Evolutionary conservation across 305 asterid genomes (phyloP).

Genomic region (Stenogyne calaminthoides): DNA sequence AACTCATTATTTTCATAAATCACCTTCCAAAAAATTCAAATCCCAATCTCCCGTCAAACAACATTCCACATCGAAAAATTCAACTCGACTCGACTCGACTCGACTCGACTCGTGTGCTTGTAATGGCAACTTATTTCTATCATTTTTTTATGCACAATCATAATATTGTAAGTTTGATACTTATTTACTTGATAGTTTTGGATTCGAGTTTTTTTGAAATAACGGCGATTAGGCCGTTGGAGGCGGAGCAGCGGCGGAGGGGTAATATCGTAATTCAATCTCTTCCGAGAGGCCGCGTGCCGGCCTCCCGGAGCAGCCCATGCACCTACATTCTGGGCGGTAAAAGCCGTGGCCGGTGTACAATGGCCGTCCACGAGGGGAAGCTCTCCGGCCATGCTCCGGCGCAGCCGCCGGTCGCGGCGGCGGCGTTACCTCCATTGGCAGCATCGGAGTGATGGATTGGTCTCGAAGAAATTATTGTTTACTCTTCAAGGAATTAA

Average conservation of each 20-base stretch:
- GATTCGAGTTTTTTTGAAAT: constrained; percentile 9
- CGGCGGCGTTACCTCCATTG: background rate
- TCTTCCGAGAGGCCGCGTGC: constrained; percentile 43
- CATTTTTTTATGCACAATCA: background rate
- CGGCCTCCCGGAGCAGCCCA: constrained; percentile 35
- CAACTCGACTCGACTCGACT: too few species aligned
- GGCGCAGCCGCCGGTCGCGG: background rate
- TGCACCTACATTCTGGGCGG: constrained; percentile 49
- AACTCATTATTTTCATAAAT: background rate
- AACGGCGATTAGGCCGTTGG: constrained; percentile 32
- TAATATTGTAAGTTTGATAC: background rate
- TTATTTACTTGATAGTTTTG: constrained; percentile 16
- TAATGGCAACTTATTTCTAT: constrained; percentile 23
- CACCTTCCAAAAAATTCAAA: background rate
- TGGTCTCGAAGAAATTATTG: background rate
- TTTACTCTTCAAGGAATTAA: background rate
- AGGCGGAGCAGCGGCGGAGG: constrained; percentile 32
- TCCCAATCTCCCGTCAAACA: background rate
- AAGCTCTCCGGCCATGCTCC: constrained; percentile 13
- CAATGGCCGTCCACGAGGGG: constrained; percentile 20
- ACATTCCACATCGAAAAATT: background rate
- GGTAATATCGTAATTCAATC: constrained; percentile 33
- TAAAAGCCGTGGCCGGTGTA: constrained; percentile 34
- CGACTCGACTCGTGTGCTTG: background rate
- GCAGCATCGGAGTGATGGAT: background rate